Evolutionary conservation across 1,284 basidiomycete species (phyloP), one percentile per base, ranked within the genome.

Genomic region (Neonothopanus nambi): DNA sequence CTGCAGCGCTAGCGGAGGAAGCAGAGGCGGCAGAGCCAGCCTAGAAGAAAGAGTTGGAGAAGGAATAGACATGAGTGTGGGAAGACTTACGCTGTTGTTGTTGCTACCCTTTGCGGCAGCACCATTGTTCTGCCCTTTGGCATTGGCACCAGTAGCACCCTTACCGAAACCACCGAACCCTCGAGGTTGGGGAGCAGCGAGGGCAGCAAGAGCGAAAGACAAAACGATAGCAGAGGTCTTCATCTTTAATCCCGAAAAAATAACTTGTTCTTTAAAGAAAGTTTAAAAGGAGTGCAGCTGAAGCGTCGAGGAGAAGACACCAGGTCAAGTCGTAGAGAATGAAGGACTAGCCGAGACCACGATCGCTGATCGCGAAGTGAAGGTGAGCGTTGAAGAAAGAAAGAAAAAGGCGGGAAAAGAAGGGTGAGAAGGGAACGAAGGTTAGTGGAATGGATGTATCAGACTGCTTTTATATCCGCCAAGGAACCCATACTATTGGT

Each of bases 331-430:
- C 53, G 59, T 65, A 53, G 57, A 60, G 58, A 55, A 56, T 58
- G 64, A 59, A 64, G 65, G 63, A 65, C 67, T 67, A 68, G 65
- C 67, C 61, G 59, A 57, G 58, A 58, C 57, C 57, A 66, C 65
- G 65, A 70, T 70, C 65, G 58, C 69, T 61, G 65, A 69, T 70
- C 69, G 63, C 54, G 39, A 40, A 48, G 41, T 52, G 44, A 63
- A 65, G 59, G 54, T 55, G 55, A 51, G 62, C 56, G 48, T 56
- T 55, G 53, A 53, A 26, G 12, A 39, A 13, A 26, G 24, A 48
- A 53, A 47, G 38, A 20, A 33, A 42, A 39, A 38, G 36, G 21
- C n/a, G n/a, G 26, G 17, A 26, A 39, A 21, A 18, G 44, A 48
- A 40, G 38, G 20, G 30, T 28, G 36, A 53, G 36, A 53, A 48